phyloP scores from a whole-genome alignment of 345 rosid species.

The Trapa incisa region DNA sequence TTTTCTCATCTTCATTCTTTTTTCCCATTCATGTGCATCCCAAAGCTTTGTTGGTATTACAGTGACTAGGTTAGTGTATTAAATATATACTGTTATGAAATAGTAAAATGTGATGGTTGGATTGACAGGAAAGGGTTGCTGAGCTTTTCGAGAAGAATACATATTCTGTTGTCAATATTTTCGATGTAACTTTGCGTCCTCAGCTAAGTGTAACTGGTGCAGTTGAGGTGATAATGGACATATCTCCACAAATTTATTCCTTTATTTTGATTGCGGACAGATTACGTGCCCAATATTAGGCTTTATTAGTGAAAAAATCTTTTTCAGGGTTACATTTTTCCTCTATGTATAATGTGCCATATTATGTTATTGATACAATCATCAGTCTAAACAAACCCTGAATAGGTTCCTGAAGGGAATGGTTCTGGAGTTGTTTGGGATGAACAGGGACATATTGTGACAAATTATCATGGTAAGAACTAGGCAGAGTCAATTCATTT shows the following conservation, averaged over 20 bases:
- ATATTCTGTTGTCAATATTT: conserved; percentile 83
- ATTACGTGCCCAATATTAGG: not conserved
- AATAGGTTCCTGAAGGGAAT: conserved; percentile 93
- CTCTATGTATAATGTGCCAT: not conserved
- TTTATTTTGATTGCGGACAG: not conserved
- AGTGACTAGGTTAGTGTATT: no score
- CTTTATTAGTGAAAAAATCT: not conserved
- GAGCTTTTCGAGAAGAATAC: conserved; percentile 78
- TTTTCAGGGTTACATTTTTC: not conserved
- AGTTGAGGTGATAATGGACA: conserved; percentile 56
- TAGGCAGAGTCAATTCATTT: not conserved
- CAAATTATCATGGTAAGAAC: conserved; percentile 87
- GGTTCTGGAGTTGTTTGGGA: conserved; percentile 99
- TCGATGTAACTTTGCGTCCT: conserved; percentile 85
- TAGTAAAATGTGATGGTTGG: not conserved
- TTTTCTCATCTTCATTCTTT: not conserved
- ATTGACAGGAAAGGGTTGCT: conserved; percentile 68
- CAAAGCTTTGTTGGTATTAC: conserved; percentile 1
- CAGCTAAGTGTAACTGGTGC: conserved; percentile 81
- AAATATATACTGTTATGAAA: not conserved
- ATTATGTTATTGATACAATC: not conserved
- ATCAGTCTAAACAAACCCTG: not conserved
- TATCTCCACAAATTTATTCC: not conserved
- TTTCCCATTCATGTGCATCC: not conserved
- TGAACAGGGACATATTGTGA: conserved; percentile 72